These are phyloP conservation scores for Avena insularis DNA, from an alignment of 176 grass and related monocot genomes.

Conservation along the genomic window DNA sequence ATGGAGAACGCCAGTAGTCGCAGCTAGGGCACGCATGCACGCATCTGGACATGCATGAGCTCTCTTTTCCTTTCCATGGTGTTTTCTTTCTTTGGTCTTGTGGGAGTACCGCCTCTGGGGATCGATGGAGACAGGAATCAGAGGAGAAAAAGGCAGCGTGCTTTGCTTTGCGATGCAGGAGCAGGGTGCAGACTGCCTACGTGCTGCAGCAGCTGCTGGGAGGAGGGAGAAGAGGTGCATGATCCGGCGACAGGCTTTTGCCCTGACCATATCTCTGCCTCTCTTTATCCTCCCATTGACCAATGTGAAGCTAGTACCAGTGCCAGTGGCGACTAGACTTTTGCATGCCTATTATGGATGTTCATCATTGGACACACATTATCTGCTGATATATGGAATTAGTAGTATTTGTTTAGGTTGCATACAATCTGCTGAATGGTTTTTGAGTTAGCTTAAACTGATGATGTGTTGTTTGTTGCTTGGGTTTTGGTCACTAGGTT, in stretches of 20 bases:
- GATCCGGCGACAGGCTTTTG: slow-evolving; percentile 35
- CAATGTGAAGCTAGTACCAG: background rate
- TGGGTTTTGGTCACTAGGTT: slow-evolving; percentile 44
- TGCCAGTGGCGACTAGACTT: background rate
- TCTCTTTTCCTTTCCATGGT: background rate
- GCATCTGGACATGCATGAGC: slow-evolving; percentile 2
- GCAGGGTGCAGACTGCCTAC: background rate
- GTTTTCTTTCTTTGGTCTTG: background rate
- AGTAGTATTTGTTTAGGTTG: background rate
- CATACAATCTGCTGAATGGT: background rate
- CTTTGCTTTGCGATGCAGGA: background rate
- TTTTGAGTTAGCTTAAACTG: background rate
- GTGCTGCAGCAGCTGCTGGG: background rate
- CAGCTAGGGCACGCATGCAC: background rate
- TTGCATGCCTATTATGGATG: background rate
- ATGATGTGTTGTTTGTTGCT: background rate
- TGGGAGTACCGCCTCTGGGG: slow-evolving; percentile 9
- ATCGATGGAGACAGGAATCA: slow-evolving; percentile 44
- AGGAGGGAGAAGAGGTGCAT: too few species aligned
- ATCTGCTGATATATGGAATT: background rate
- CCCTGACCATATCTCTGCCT: slow-evolving; percentile 45
- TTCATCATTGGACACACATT: background rate
- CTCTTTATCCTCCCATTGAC: slow-evolving; percentile 28
- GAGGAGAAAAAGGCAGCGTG: slow-evolving; percentile 34
- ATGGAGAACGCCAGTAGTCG: background rate